phyloP scores from a whole-genome alignment of 2,329 filamentous ascomycete genomes.

The Colletotrichum lentis region DNA sequence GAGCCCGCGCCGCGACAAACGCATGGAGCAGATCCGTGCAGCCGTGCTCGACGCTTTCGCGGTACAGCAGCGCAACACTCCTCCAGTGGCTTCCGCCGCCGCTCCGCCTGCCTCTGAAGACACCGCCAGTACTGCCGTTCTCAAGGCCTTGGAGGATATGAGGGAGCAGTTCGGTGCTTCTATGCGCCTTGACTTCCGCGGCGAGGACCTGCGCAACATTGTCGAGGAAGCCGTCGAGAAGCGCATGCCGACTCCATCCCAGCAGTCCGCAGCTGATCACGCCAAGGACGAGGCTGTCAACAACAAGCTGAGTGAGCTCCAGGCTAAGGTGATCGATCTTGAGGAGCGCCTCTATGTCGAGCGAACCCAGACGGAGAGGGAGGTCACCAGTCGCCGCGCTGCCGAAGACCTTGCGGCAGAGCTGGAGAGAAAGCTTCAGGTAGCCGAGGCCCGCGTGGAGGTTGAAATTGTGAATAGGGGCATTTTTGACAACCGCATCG shows the following conservation, averaged over 20 bases:
- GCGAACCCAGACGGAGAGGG: slow-evolving; percentile 58
- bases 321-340: slow-evolving; percentile 66
- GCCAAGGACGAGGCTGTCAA: slow-evolving; percentile 57
- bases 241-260: slow-evolving; percentile 61
- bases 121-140: slow-evolving; percentile 56
- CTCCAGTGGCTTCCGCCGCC: slow-evolving; percentile 42
- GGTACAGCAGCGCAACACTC: slow-evolving; percentile 58
- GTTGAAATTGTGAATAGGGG: slow-evolving; percentile 69
- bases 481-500: slow-evolving; percentile 66
- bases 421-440: slow-evolving; percentile 62
- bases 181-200: slow-evolving; percentile 55
- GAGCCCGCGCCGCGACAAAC: slow-evolving; percentile 81
- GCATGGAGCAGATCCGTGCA: slow-evolving; percentile 80
- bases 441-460: slow-evolving; percentile 66
- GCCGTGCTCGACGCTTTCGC: slow-evolving; percentile 78
- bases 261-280: slow-evolving; percentile 9
- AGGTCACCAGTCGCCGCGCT: slow-evolving; percentile 57
- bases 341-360: slow-evolving; percentile 64
- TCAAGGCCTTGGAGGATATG: slow-evolving; percentile 73
- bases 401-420: slow-evolving; percentile 64
- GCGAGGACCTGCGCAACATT: slow-evolving; percentile 66
- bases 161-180: slow-evolving; percentile 61
- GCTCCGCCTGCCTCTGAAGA: slow-evolving; percentile 44
- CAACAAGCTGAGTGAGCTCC: slow-evolving; percentile 65
- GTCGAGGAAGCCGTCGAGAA: slow-evolving; percentile 70